These are phyloP conservation scores for Mycotypha africana DNA, from an alignment of 371 early-diverging fungal genomes.

Conservation along the genomic window DNA sequence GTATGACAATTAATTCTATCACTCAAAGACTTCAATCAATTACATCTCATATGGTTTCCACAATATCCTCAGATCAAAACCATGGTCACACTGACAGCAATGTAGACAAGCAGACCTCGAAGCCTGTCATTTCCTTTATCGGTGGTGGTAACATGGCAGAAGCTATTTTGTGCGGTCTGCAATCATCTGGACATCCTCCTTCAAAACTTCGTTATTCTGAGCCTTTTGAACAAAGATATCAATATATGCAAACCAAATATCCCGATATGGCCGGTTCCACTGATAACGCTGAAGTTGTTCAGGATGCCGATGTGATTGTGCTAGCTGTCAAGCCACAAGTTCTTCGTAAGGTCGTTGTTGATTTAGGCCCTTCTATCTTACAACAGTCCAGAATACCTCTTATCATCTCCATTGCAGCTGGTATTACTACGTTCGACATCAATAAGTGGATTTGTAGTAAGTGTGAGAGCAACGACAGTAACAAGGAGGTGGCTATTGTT, in stretches of 20 bases:
- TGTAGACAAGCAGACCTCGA: constrained; percentile 1
- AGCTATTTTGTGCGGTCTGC: constrained; percentile 86
- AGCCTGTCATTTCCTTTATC: constrained; percentile 59
- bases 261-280: constrained; percentile 39
- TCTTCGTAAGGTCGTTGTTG: constrained; percentile 63
- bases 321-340: constrained; percentile 92
- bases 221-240: constrained; percentile 62
- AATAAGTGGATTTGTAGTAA: constrained; percentile 56
- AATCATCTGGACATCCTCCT: constrained; percentile 63
- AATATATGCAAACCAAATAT: constrained; percentile 62
- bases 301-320: constrained; percentile 69
- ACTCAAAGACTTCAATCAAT: constrained; percentile 10
- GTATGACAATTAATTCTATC: constrained; percentile 3
- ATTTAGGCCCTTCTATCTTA: constrained; percentile 35
- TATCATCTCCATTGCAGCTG: constrained; percentile 88
- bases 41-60: constrained; percentile 17
- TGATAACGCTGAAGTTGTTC: constrained; percentile 39
- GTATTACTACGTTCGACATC: constrained; percentile 74
- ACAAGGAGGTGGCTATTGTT: constrained; percentile 71
- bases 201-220: constrained; percentile 75
- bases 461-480: too few relatives aligned
- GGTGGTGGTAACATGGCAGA: constrained; percentile 96
- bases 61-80: constrained; percentile 2
- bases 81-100: too few relatives aligned
- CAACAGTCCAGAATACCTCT: constrained; percentile 33